Base-by-base conservation (phyloP, 2,329 filamentous ascomycete species). In the Fusarium sulawesiense region DNA sequence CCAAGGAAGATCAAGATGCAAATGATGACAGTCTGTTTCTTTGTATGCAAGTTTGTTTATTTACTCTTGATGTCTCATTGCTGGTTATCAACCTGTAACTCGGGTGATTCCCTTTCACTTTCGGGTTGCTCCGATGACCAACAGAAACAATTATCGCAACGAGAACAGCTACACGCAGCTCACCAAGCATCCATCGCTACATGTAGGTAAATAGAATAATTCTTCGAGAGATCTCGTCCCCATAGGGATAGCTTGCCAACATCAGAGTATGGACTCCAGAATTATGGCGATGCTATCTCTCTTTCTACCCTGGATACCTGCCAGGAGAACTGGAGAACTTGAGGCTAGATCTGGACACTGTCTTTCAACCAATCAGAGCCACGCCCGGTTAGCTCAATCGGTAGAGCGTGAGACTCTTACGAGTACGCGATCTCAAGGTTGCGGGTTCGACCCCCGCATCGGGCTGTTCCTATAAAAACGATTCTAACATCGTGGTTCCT, bases 371-470 rank as follows among this genome's bases (percentile, higher is more conserved):
- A 68, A 70, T 62, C 54, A 68, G 64, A 67, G 57, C 30, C 79
- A 79, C 78, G 77, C 78, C 77, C 79, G 74, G 68, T 75, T 76
- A 75, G 73, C 72, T 77, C 74, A 75, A 77, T 77, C 74, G 75
- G 73, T 89, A 89, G 87, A 90, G 87, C 87, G 87, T 89, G 84
- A 88, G 88, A 89, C 88, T 89, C 88, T 86, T 85, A 86, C 12
- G 70, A 76, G 74, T 74, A 67, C 75, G 61, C 73, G 58, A 85
- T 84, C 84, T 85, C 81, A 84, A 85, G 83, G 83, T 82, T 85
- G 83, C 82, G 83, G 83, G 85, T 87, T 86, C 83, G 83, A 85
- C 78, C 79, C 79, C 79, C 78, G 78, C 78, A 78, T 80, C 76
- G 78, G 79, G 78, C 78, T 80, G 50, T 69, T 69, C 66, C 65